Conservation (phyloP, 768 basidiomycete species). For the Phylloporus sp. region DNA sequence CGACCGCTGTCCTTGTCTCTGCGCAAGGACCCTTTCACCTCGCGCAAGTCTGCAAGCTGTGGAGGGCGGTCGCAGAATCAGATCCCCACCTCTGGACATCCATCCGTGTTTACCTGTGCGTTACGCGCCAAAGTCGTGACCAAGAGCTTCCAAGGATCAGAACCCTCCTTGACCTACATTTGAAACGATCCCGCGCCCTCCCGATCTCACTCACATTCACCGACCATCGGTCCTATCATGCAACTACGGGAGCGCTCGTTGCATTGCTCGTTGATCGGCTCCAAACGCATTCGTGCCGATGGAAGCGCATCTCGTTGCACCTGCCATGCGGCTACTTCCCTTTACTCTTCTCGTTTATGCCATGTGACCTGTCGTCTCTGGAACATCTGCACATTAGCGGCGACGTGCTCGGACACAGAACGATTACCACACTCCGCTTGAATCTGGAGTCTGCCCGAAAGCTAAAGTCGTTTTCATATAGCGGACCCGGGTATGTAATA, state of each 20-base stretch:
- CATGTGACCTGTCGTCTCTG: constrained; percentile 13
- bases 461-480: constrained; percentile 15
- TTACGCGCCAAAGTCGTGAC: neutral
- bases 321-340: constrained; percentile 11
- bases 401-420: neutral
- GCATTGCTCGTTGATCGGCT: constrained; percentile 12
- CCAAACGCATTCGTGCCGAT: constrained; percentile 13
- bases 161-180: constrained; percentile 3
- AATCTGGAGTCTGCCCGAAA: constrained; percentile 10
- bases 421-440: neutral
- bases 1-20: neutral
- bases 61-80: constrained; percentile 14
- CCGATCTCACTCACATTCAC: constrained; percentile 18
- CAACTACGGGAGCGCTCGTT: constrained; percentile 5
- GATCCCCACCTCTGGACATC: constrained; percentile 22
- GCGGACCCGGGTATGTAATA: neutral
- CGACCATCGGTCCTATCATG: constrained; percentile 15
- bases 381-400: constrained; percentile 11
- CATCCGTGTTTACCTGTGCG: constrained; percentile 15
- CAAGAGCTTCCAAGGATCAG: constrained; percentile 4
- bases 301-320: constrained; percentile 13
- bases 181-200: constrained; percentile 11
- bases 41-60: constrained; percentile 17
- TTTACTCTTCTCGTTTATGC: constrained; percentile 13
- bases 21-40: constrained; percentile 10